phyloP scores from a whole-genome alignment of 1,284 basidiomycete species.

The Phlebopus sp. region DNA sequence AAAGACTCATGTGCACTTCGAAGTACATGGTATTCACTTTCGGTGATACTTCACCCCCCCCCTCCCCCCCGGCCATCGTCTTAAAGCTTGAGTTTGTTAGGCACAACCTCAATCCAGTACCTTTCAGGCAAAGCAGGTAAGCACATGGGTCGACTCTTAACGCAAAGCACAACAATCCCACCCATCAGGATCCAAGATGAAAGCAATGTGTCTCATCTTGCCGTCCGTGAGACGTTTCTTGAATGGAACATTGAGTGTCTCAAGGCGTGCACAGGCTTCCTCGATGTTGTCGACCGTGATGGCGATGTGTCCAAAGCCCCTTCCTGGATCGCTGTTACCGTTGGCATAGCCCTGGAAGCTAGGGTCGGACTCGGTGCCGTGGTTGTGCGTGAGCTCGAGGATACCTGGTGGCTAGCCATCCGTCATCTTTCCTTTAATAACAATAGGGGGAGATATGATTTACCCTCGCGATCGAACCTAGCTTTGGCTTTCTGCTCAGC shows the following conservation, averaged over 20 bases:
- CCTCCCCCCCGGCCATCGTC: background rate
- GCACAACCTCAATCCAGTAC: conserved; percentile 36
- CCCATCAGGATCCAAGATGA: conserved; percentile 88
- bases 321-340: conserved; percentile 83
- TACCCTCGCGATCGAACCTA: conserved; percentile 66
- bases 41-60: background rate
- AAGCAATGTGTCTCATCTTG: conserved; percentile 84
- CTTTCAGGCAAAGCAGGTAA: conserved; percentile 13
- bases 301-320: conserved; percentile 86
- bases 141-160: background rate
- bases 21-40: conserved; percentile 2
- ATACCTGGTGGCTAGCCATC: conserved; percentile 45
- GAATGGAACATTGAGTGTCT: conserved; percentile 79
- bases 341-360: conserved; percentile 77
- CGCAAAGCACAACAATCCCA: conserved; percentile 32
- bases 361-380: conserved; percentile 81
- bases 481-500: conserved; percentile 45
- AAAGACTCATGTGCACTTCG: background rate
- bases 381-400: conserved; percentile 88
- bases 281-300: conserved; percentile 84
- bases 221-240: conserved; percentile 88
- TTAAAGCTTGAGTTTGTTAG: conserved; percentile 15
- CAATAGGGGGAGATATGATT: conserved; percentile 11
- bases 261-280: conserved; percentile 82
- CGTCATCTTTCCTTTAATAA: conserved; percentile 1